A percentile compares a stretch with the other conserved stretches of the same genome.
phyloP scores from a whole-genome alignment of 1,139 yeast genomes.

The Geotrichum carabidarum region DNA sequence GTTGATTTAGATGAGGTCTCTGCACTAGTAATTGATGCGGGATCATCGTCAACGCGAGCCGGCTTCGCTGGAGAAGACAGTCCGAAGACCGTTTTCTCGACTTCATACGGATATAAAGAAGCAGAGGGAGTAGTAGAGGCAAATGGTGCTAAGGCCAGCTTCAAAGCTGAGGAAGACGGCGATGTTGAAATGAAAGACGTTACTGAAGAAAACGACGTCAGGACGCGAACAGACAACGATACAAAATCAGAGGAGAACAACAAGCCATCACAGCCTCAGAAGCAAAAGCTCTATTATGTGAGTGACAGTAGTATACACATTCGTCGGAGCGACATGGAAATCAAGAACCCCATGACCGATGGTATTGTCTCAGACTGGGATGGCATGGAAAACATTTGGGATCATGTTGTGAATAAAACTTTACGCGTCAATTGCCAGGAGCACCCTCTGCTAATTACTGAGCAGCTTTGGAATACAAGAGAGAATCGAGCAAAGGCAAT shows the following conservation, averaged over 20 bases:
- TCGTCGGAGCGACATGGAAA: constrained; percentile 35
- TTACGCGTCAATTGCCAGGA: constrained; percentile 55
- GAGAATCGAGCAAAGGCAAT: constrained; percentile 66
- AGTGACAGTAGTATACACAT: constrained; percentile 36
- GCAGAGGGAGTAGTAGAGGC: constrained; percentile 8
- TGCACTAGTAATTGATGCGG: constrained; percentile 89
- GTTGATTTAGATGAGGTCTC: constrained; percentile 62
- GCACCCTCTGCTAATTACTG: constrained; percentile 75
- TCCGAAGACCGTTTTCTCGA: constrained; percentile 73
- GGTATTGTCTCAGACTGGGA: constrained; percentile 45
- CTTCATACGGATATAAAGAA: constrained; percentile 37
- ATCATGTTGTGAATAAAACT: constrained; percentile 36
- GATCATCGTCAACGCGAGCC: constrained; percentile 72
- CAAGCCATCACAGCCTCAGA: background rate
- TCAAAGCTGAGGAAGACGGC: constrained; percentile 23
- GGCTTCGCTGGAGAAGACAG: constrained; percentile 95
- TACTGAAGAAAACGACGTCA: constrained; percentile 14
- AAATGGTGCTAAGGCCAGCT: background rate
- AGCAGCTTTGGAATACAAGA: constrained; percentile 78
- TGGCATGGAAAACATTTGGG: constrained; percentile 40
- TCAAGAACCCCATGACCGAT: constrained; percentile 37
- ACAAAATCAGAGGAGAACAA: background rate
- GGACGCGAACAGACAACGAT: background rate
- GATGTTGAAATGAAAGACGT: constrained; percentile 25
- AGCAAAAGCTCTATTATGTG: constrained; percentile 22